Conservation (phyloP, 2,329 filamentous ascomycete genomes). For the Verticillium isaacii region DNA sequence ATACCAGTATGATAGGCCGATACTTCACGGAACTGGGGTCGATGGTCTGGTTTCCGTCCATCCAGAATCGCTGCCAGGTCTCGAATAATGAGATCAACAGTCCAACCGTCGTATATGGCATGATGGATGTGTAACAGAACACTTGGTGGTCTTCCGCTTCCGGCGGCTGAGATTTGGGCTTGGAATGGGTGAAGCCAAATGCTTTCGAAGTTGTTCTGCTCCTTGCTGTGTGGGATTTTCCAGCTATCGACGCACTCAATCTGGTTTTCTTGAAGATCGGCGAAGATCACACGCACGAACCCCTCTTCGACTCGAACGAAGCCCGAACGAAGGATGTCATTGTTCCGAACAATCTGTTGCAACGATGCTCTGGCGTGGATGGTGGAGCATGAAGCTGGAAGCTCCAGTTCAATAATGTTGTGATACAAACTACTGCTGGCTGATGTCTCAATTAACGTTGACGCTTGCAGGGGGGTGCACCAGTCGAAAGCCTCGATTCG, state of each 20-base stretch:
- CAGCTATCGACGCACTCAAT: constrained; percentile 33
- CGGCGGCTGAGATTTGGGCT: constrained; percentile 45
- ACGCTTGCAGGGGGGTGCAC: constrained; percentile 70
- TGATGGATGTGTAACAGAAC: constrained; percentile 66
- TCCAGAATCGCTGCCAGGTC: constrained; percentile 56
- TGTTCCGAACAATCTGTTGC: constrained; percentile 40
- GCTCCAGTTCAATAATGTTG: constrained; percentile 69
- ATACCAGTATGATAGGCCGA: constrained; percentile 39
- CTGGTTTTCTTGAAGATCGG: constrained; percentile 34
- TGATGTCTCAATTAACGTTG: constrained; percentile 75
- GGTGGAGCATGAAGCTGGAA: constrained; percentile 30
- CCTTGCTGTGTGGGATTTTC: too few relatives aligned
- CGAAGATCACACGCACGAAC: constrained; percentile 64
- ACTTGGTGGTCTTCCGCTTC: constrained; percentile 17
- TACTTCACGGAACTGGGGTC: constrained; percentile 60
- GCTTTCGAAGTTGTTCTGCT: constrained; percentile 22
- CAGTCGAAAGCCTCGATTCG: constrained; percentile 41
- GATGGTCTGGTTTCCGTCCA: constrained; percentile 19
- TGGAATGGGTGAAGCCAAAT: constrained; percentile 52
- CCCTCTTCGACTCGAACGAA: constrained; percentile 54
- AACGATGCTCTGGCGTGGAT: constrained; percentile 45
- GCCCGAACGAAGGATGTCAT: constrained; percentile 69
- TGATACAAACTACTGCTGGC: constrained; percentile 60
- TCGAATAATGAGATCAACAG: constrained; percentile 66
- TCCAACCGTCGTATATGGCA: constrained; percentile 91